Evolutionary conservation across 2,329 filamentous ascomycete species (phyloP).

Genomic region (Venturia asperata): DNA sequence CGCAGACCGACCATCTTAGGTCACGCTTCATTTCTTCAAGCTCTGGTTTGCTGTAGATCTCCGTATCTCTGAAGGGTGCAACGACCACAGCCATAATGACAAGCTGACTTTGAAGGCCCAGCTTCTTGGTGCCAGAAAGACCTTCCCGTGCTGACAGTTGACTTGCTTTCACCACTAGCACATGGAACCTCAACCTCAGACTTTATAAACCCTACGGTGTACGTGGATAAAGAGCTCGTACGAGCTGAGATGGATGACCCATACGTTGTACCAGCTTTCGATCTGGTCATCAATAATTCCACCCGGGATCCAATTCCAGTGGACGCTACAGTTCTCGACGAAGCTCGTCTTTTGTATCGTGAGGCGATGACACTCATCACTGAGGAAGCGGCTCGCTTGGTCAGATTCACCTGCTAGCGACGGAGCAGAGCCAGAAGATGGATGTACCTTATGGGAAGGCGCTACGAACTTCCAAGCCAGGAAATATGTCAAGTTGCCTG

Average conservation of each 20-base stretch:
- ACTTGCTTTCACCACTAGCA: slow-evolving; percentile 5
- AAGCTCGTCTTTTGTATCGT: slow-evolving; percentile 27
- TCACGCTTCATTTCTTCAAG: no score
- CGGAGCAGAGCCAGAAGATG: not conserved
- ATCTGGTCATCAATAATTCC: slow-evolving; percentile 25
- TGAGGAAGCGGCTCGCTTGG: slow-evolving; percentile 28
- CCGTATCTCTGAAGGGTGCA: no score
- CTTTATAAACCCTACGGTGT: not conserved
- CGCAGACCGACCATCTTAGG: no score
- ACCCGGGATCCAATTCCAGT: slow-evolving; percentile 26
- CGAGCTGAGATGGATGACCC: slow-evolving; percentile 25
- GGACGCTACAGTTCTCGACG: slow-evolving; percentile 27
- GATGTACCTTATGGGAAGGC: not conserved
- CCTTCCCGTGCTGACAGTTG: no score
- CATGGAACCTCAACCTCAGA: not conserved
- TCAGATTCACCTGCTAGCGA: slow-evolving; percentile 21
- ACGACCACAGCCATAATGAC: no score
- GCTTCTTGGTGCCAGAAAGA: no score
- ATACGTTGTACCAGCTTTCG: slow-evolving; percentile 22
- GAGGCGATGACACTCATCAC: slow-evolving; percentile 30
- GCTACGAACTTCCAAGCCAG: not conserved
- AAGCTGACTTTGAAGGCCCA: no score
- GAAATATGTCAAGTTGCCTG: not conserved
- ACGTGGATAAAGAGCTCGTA: not conserved
- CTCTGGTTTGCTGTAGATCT: no score